These are phyloP conservation scores for Eruca vesicaria DNA, from an alignment of 441 rosid species.

Conservation along the genomic window DNA sequence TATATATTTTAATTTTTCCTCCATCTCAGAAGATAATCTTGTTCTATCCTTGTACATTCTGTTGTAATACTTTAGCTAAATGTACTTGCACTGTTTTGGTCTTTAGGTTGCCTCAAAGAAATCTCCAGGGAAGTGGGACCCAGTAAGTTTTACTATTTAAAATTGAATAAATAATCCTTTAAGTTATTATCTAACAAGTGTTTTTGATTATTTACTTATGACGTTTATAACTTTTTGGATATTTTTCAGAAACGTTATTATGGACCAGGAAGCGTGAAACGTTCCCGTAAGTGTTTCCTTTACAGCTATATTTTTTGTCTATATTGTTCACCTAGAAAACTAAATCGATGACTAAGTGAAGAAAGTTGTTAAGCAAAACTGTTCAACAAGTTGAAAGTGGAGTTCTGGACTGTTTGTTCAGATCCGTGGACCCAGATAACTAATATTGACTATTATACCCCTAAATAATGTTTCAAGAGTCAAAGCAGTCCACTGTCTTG, in stretches of 20 bases:
- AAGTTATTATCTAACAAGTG: not conserved
- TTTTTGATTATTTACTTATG: not conserved
- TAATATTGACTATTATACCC: constrained; percentile 15
- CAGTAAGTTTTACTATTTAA: constrained; percentile 1
- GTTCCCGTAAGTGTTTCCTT: constrained; percentile 21
- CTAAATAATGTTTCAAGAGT: constrained; percentile 11
- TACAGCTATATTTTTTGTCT: not conserved
- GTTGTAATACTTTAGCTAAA: not conserved
- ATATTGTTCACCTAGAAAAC: not conserved
- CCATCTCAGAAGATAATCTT: not conserved
- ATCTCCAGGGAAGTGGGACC: constrained; percentile 11
- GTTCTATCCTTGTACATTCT: not conserved
- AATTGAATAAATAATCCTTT: not conserved
- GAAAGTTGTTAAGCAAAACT: not conserved
- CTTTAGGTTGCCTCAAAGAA: constrained; percentile 20
- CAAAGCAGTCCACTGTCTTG: constrained; percentile 25
- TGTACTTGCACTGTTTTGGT: not conserved
- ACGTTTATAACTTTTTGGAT: not conserved
- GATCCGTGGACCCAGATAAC: constrained; percentile 6
- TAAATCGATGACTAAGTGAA: not conserved
- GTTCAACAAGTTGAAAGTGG: not conserved
- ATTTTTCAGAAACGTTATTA: constrained; percentile 34
- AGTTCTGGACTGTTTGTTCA: constrained; percentile 20
- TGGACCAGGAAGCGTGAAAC: constrained; percentile 33
- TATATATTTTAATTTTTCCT: not conserved